These are phyloP conservation scores for Beta macrorhiza DNA, from an alignment of 179 eudicot genomes.

Conservation along the genomic window DNA sequence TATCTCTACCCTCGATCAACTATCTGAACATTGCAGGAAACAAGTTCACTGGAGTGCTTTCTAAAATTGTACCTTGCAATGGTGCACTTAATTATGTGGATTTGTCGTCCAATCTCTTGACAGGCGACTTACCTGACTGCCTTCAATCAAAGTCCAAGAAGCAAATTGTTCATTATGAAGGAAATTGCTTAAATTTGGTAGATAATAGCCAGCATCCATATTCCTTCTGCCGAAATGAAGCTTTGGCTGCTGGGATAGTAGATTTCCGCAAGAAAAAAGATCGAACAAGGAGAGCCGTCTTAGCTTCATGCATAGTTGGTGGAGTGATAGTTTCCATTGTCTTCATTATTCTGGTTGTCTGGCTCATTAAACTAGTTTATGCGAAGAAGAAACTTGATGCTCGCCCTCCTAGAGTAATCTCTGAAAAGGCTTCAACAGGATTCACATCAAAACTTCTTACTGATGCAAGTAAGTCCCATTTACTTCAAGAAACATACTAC, in stretches of 20 bases:
- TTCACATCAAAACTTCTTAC: slow-evolving; percentile 63
- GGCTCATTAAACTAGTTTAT: slow-evolving; percentile 40
- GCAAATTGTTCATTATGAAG: slow-evolving; percentile 38
- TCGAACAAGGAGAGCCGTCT: slow-evolving; percentile 35
- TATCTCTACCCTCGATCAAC: slow-evolving; percentile 67
- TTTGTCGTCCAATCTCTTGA: slow-evolving; percentile 68
- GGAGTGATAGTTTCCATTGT: slow-evolving; percentile 46
- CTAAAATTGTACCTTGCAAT: slow-evolving; percentile 48
- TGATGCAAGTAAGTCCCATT: slow-evolving; percentile 65
- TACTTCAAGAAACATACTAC: neutral
- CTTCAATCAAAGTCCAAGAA: slow-evolving; percentile 39
- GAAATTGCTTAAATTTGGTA: slow-evolving; percentile 56
- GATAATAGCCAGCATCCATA: slow-evolving; percentile 50
- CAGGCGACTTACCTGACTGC: slow-evolving; percentile 70
- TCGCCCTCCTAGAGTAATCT: slow-evolving; percentile 36
- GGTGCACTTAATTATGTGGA: slow-evolving; percentile 61
- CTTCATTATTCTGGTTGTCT: slow-evolving; percentile 33
- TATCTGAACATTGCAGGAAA: slow-evolving; percentile 59
- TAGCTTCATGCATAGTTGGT: slow-evolving; percentile 52
- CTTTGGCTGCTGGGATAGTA: slow-evolving; percentile 82
- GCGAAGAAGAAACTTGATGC: slow-evolving; percentile 34
- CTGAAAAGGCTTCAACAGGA: slow-evolving; percentile 56
- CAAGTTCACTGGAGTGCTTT: slow-evolving; percentile 69
- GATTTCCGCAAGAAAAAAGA: slow-evolving; percentile 40
- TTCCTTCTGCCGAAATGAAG: slow-evolving; percentile 71